Percentiles rank a stretch among this genome's conserved stretches.
These are phyloP conservation scores for Epichloe elymi DNA, from an alignment of 2,329 filamentous ascomycete genomes.

Conservation along the genomic window DNA sequence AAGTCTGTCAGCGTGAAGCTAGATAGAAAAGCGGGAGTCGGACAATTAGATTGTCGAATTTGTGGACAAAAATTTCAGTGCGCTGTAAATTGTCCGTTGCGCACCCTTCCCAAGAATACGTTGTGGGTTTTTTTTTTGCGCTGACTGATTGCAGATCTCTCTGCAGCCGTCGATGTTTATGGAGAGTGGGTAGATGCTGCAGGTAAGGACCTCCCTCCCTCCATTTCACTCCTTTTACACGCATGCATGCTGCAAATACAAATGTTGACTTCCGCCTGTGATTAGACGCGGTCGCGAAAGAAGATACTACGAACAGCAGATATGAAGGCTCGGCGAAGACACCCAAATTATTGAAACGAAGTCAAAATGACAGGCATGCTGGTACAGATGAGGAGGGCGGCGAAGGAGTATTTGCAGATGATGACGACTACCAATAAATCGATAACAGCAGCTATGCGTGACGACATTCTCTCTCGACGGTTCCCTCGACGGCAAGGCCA, in stretches of 20 bases:
- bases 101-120: not conserved
- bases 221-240: not conserved
- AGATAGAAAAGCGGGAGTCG: slow-evolving; percentile 83
- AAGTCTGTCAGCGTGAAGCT: slow-evolving; percentile 83
- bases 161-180: slow-evolving; percentile 87
- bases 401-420: slow-evolving; percentile 38
- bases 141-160: slow-evolving; percentile 52
- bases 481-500: not conserved
- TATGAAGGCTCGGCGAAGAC: slow-evolving; percentile 15
- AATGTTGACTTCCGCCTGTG: not conserved
- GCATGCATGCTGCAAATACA: not conserved
- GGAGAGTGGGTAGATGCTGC: slow-evolving; percentile 94
- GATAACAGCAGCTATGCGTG: not conserved
- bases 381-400: slow-evolving; percentile 39
- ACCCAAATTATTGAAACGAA: slow-evolving; percentile 8
- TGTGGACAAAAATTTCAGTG: slow-evolving; percentile 92
- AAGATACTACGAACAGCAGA: slow-evolving; percentile 19
- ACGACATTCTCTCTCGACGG: not conserved
- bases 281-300: slow-evolving; percentile 38
- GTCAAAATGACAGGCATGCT: slow-evolving; percentile 10
- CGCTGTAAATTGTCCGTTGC: slow-evolving; percentile 67
- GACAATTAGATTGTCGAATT: slow-evolving; percentile 76
- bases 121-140: not conserved
- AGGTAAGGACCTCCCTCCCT: slow-evolving; percentile 25
- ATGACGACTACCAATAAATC: slow-evolving; percentile 39